phyloP scores from a whole-genome alignment of 129 eudicot genomes.

The Tagetes patula region DNA sequence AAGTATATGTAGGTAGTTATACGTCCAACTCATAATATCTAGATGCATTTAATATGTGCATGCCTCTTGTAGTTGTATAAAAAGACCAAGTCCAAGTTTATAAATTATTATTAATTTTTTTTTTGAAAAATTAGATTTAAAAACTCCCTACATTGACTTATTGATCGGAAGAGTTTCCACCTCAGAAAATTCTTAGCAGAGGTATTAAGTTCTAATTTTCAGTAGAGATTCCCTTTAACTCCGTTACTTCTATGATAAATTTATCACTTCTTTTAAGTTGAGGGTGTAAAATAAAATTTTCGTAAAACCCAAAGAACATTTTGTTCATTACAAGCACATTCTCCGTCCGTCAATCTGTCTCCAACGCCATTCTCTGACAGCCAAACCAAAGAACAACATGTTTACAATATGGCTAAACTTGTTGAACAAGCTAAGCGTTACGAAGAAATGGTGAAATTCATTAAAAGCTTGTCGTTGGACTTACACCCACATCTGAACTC shows the following conservation, averaged over 20 bases:
- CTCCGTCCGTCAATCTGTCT: not conserved
- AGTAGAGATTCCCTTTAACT: no score
- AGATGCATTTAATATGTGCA: not conserved
- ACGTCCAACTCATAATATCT: not conserved
- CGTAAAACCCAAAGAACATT: no score
- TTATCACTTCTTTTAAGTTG: no score
- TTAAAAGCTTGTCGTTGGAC: conserved; percentile 46
- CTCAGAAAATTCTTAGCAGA: no score
- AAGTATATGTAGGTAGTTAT: not conserved
- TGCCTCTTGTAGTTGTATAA: conserved; percentile 2
- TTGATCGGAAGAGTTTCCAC: no score
- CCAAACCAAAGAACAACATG: conserved; percentile 44
- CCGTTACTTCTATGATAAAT: no score
- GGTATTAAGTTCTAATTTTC: no score
- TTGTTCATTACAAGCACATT: no score
- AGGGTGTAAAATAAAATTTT: no score
- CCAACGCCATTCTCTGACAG: conserved; percentile 16
- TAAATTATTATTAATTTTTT: not conserved
- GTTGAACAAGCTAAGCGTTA: conserved; percentile 59
- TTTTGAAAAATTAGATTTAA: no score
- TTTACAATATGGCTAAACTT: conserved; percentile 49
- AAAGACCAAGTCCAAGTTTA: not conserved
- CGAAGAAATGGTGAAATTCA: conserved; percentile 63
- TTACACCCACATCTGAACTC: conserved; percentile 45
- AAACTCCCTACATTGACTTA: no score